Conservation (phyloP, 495 filamentous ascomycete genomes). For the Aspergillus incahuasiensis region DNA sequence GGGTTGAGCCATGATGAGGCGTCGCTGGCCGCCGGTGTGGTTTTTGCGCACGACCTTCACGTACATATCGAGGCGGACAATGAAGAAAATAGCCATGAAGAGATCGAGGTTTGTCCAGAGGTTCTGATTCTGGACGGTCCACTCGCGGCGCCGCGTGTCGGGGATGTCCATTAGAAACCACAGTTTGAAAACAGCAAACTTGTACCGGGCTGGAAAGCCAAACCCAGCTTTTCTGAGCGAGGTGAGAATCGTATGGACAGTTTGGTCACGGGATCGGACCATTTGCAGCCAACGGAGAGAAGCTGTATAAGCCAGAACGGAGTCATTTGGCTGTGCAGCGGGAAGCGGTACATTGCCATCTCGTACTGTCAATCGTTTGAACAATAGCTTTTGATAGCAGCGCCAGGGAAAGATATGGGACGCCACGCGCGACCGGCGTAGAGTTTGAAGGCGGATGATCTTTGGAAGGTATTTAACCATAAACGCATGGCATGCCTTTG, state of each 20-base stretch:
- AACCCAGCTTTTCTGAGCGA: constrained; percentile 47
- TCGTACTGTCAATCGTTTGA: constrained; percentile 31
- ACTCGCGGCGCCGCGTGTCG: constrained; percentile 43
- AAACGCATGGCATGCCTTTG: constrained; percentile 49
- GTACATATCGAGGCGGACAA: constrained; percentile 58
- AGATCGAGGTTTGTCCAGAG: constrained; percentile 53
- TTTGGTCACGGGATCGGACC: constrained; percentile 43
- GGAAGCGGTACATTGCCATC: constrained; percentile 17
- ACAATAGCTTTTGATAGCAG: constrained; percentile 48
- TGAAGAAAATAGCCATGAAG: constrained; percentile 49
- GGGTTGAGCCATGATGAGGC: constrained; percentile 57
- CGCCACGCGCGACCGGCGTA: constrained; percentile 36
- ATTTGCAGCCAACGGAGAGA: constrained; percentile 50
- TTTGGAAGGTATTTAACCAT: constrained; percentile 40
- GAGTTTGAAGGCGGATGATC: constrained; percentile 37
- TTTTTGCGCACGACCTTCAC: constrained; percentile 49
- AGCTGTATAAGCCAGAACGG: constrained; percentile 31
- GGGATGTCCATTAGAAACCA: constrained; percentile 64
- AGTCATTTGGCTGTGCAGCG: not conserved
- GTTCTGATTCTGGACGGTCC: constrained; percentile 41
- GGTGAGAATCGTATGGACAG: constrained; percentile 51
- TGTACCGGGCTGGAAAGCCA: constrained; percentile 41
- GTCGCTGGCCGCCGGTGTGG: constrained; percentile 38
- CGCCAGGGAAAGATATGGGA: constrained; percentile 43
- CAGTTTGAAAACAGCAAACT: constrained; percentile 50